Conservation (phyloP, 208 protist species). For the Crithidia brevicula region DNA sequence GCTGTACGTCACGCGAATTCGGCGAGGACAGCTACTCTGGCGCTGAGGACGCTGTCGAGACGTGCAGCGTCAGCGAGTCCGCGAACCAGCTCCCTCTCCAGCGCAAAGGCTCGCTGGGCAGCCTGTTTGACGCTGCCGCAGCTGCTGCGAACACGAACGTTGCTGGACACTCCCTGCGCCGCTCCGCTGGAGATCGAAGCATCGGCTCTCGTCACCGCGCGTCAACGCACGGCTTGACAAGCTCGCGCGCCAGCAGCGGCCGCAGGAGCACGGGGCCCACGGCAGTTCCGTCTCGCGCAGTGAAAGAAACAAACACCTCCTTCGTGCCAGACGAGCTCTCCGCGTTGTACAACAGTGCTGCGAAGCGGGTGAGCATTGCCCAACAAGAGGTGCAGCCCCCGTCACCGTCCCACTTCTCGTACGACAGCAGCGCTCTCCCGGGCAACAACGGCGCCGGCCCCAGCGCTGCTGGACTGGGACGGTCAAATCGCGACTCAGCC, state of each 20-base stretch:
- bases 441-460: not conserved
- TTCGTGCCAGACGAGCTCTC: constrained; percentile 18
- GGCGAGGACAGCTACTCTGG: constrained; percentile 36
- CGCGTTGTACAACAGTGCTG: constrained; percentile 10
- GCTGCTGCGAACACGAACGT: not conserved
- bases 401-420: constrained; percentile 22
- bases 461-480: not conserved
- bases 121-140: constrained; percentile 22
- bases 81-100: constrained; percentile 20
- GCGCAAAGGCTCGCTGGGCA: constrained; percentile 38
- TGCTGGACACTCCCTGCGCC: constrained; percentile 9
- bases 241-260: constrained; percentile 21
- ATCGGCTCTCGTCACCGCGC: constrained; percentile 15
- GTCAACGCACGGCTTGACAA: not conserved
- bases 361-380: constrained; percentile 33
- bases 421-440: constrained; percentile 15
- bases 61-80: constrained; percentile 22
- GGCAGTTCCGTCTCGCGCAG: constrained; percentile 1
- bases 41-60: constrained; percentile 26
- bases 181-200: constrained; percentile 17
- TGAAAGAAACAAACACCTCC: not conserved
- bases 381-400: constrained; percentile 24
- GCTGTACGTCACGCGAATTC: constrained; percentile 50
- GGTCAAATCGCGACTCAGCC: constrained; percentile 4
- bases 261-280: constrained; percentile 3